phyloP scores from a whole-genome alignment of 2,329 filamentous ascomycete species.

The Phoma sp. region DNA sequence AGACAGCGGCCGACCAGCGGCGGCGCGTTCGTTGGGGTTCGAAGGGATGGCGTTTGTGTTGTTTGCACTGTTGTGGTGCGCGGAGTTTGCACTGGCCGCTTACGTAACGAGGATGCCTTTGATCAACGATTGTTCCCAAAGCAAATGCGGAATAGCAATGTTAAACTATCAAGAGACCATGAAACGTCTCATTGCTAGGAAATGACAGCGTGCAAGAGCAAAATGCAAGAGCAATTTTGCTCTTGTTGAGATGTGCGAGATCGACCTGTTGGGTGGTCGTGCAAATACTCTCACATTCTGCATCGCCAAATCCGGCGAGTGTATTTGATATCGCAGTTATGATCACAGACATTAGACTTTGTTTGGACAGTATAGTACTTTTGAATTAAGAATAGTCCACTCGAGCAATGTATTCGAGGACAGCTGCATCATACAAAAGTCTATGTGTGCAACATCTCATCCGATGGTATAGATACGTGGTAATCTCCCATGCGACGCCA shows the following conservation, averaged over 20 bases:
- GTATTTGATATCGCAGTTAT: no score
- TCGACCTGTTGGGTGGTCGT: no score
- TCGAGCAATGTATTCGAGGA: background rate
- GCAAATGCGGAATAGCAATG: background rate
- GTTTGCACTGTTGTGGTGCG: constrained; percentile 32
- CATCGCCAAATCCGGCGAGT: constrained; percentile 7
- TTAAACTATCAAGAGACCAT: background rate
- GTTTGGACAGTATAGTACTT: background rate
- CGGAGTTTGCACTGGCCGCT: constrained; percentile 7
- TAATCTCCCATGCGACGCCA: constrained; percentile 4
- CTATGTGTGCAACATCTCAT: no score
- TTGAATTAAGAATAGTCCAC: no score
- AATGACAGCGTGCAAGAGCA: no score
- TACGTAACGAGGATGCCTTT: background rate
- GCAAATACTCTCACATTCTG: constrained; percentile 10
- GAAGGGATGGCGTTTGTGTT: constrained; percentile 35
- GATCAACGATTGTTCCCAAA: no score
- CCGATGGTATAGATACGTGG: no score
- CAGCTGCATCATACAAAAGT: background rate
- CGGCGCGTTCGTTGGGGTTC: constrained; percentile 17
- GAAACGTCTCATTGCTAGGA: no score
- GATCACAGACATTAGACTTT: no score
- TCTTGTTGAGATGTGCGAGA: no score
- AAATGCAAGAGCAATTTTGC: no score
- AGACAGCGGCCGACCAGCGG: constrained; percentile 29